phyloP scores from a whole-genome alignment of 306 rosid species.

The Carpinus fangiana region DNA sequence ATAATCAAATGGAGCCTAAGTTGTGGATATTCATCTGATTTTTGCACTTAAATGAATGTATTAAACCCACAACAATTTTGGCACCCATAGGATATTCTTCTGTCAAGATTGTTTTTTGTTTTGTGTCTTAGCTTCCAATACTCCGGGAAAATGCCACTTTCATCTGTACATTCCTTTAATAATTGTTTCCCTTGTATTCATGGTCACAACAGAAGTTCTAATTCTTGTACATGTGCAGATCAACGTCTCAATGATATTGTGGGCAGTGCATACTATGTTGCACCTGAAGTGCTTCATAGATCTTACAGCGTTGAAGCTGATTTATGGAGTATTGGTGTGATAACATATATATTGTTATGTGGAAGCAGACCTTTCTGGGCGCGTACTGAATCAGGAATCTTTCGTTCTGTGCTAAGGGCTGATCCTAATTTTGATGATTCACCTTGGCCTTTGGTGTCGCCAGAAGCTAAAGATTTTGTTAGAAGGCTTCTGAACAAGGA shows the following conservation, averaged over 20 bases:
- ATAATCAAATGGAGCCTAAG: not conserved
- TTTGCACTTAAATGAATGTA: not conserved
- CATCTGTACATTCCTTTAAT: constrained; percentile 13
- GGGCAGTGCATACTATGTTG: constrained; percentile 98
- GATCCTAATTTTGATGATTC: constrained; percentile 88
- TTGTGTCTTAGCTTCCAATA: not conserved
- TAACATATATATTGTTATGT: constrained; percentile 85
- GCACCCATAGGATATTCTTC: not conserved
- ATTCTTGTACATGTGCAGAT: constrained; percentile 58
- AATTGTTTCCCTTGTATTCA: constrained; percentile 4
- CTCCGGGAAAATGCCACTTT: not conserved
- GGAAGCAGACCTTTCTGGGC: constrained; percentile 99
- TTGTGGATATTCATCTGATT: not conserved
- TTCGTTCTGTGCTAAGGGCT: constrained; percentile 90
- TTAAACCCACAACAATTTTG: not conserved
- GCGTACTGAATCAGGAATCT: constrained; percentile 95
- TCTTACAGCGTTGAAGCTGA: constrained; percentile 90
- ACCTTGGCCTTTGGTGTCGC: constrained; percentile 93
- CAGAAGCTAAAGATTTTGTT: constrained; percentile 92
- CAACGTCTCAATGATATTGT: constrained; percentile 92
- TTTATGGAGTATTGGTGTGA: constrained; percentile 95
- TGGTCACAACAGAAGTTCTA: constrained; percentile 34
- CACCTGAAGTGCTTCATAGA: constrained; percentile 97
- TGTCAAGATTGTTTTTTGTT: not conserved
- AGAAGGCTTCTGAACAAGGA: constrained; percentile 94